Conservation (phyloP, 2,329 filamentous ascomycete genomes). For the Diplodia sapinea region DNA sequence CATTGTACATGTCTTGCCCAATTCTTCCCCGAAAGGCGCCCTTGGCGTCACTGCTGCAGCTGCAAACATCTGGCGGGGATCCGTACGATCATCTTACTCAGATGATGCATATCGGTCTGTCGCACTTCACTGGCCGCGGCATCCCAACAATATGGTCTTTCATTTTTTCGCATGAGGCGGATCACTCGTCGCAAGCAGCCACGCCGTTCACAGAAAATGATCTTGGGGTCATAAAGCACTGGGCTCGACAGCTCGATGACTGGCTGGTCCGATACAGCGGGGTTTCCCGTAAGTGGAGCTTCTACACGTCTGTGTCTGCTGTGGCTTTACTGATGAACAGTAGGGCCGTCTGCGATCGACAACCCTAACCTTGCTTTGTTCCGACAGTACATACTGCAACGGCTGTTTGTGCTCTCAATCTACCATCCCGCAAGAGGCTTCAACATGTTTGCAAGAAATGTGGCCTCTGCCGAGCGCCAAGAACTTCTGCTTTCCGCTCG, state of each 20-base stretch:
- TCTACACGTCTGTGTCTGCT: background rate
- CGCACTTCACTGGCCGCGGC: slow-evolving; percentile 51
- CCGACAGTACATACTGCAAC: slow-evolving; percentile 52
- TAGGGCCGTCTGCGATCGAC: slow-evolving; percentile 40
- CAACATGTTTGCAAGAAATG: slow-evolving; percentile 48
- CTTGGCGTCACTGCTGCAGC: slow-evolving; percentile 42
- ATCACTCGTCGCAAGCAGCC: slow-evolving; percentile 34
- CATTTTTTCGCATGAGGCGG: slow-evolving; percentile 40
- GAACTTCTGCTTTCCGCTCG: slow-evolving; percentile 52
- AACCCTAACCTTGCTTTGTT: slow-evolving; percentile 47
- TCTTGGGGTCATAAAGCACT: slow-evolving; percentile 51
- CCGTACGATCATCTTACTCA: slow-evolving; percentile 52
- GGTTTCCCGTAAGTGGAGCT: slow-evolving; percentile 12
- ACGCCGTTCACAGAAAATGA: slow-evolving; percentile 49
- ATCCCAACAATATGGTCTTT: slow-evolving; percentile 54
- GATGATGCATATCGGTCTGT: slow-evolving; percentile 55
- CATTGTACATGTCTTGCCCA: slow-evolving; percentile 51
- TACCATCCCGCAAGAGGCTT: slow-evolving; percentile 52
- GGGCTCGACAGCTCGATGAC: slow-evolving; percentile 51
- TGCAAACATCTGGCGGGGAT: slow-evolving; percentile 47
- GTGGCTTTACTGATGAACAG: slow-evolving; percentile 20
- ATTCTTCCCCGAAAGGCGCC: slow-evolving; percentile 52
- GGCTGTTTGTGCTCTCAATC: slow-evolving; percentile 52
- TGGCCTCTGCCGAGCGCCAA: slow-evolving; percentile 49
- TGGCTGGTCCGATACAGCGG: slow-evolving; percentile 51